Conservation (phyloP, 495 filamentous ascomycete genomes). For the Pseudoneurospora amorphoporcata region DNA sequence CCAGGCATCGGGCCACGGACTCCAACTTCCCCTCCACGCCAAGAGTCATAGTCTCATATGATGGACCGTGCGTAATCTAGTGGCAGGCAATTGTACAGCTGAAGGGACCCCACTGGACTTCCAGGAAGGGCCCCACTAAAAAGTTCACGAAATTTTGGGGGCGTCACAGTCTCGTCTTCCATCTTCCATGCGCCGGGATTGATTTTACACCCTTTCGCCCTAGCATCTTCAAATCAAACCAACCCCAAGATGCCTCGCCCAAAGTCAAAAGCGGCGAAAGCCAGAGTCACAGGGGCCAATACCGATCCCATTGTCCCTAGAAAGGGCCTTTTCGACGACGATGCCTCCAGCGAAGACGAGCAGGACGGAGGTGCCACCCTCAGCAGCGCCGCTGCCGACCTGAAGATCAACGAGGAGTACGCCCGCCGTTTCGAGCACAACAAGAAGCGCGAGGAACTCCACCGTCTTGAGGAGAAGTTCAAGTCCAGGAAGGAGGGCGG, state of each 20-base stretch:
- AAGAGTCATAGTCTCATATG: neutral
- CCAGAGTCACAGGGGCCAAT: neutral
- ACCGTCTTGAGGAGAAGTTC: slow-evolving; percentile 84
- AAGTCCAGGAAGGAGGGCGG: slow-evolving; percentile 38
- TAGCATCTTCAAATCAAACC: neutral
- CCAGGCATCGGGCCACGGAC: neutral
- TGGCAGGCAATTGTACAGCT: neutral
- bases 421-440: slow-evolving; percentile 89
- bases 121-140: slow-evolving; percentile 12
- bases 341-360: slow-evolving; percentile 35
- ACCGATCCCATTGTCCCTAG: slow-evolving; percentile 5
- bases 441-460: slow-evolving; percentile 85
- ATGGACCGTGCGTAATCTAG: neutral
- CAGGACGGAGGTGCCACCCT: slow-evolving; percentile 49
- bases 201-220: neutral
- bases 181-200: neutral
- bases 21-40: neutral
- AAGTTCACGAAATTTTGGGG: slow-evolving; percentile 7
- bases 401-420: slow-evolving; percentile 87
- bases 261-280: slow-evolving; percentile 9
- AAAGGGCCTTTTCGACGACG: slow-evolving; percentile 24
- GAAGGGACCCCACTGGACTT: neutral
- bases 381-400: slow-evolving; percentile 37
- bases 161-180: neutral
- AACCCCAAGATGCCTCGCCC: slow-evolving; percentile 8